phyloP scores from a whole-genome alignment of 306 rosid genomes.

The Trifolium dubium region DNA sequence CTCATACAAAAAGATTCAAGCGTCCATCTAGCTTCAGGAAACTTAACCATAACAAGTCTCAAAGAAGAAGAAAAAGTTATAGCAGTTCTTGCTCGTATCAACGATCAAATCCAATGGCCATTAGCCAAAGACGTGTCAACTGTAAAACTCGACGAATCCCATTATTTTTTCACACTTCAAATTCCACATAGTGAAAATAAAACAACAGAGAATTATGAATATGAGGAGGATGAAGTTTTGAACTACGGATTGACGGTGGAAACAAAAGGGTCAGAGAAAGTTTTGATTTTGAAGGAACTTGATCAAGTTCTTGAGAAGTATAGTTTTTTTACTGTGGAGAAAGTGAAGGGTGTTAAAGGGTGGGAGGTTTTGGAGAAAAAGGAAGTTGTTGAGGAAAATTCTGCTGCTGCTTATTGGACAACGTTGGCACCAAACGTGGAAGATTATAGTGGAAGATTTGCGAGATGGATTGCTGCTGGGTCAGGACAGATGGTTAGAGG shows the following conservation, averaged over 20 bases:
- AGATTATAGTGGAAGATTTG: constrained; percentile 66
- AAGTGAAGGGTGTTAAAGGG: constrained; percentile 44
- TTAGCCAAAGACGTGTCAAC: constrained; percentile 77
- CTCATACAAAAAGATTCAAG: constrained; percentile 71
- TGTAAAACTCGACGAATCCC: constrained; percentile 75
- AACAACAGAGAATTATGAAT: neutral
- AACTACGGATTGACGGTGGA: constrained; percentile 78
- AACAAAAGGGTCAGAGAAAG: constrained; percentile 56
- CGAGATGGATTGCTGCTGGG: constrained; percentile 76
- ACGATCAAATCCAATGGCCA: constrained; percentile 78
- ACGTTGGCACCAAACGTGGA: constrained; percentile 93
- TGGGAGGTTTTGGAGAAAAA: constrained; percentile 67
- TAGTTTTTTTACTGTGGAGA: constrained; percentile 66
- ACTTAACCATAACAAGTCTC: constrained; percentile 58
- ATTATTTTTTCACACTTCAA: constrained; percentile 72
- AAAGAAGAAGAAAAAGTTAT: constrained; percentile 58
- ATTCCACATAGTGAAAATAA: constrained; percentile 45
- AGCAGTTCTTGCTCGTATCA: constrained; percentile 74
- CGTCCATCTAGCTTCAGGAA: constrained; percentile 79
- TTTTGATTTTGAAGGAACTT: constrained; percentile 52
- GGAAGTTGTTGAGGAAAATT: constrained; percentile 54
- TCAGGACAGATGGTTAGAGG: constrained; percentile 84
- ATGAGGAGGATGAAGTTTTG: constrained; percentile 66
- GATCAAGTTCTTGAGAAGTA: constrained; percentile 67
- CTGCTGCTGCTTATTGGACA: constrained; percentile 87